Evolutionary conservation across 192 early-diverging fungal genomes (phyloP), one percentile per base, ranked within the genome.

Genomic region (Gryganskiella cystojenkinii): DNA sequence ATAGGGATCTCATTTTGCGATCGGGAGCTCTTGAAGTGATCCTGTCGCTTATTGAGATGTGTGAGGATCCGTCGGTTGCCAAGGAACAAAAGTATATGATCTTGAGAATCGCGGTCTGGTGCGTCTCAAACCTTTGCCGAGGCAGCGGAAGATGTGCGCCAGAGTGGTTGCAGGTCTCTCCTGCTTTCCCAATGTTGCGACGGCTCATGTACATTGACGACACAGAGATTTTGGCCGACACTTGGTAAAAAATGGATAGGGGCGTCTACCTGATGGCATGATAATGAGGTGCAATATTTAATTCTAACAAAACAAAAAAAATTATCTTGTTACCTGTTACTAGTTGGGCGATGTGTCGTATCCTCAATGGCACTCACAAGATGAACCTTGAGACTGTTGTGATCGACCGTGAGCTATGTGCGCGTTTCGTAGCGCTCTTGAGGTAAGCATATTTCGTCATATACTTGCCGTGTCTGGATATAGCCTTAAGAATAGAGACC

Each of bases 21-120:
- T 78, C 74, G 1, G 74, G 74, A 6, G 74, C 74, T 13, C 50
- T 78, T 43, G 74, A 78, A 3, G 67, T 78, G 34, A 78, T 78
- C 15, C 37, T 78, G 24, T 67, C 67, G 20, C 61, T 78, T 10
- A 78, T 78, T 15, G 66, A 78, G 22, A 78, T 78, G 74, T 78
- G 74, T 30, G 74, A 78, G 3, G 67, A 78, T 31, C 74, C 74
- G 0, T 44, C 66, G 3, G 67, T 78, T n/a, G 61, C 66, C 2
- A 78, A 78, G 50, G 74, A 78, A 31, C 74, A 78, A 56, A 78
- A 69, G 42, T 78, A 78, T 13, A 78, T 78, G 74, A 78, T 78
- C 22, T 30, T 78, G 49, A 60, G 67, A 42, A 78, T 78, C 46
- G 74, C 74, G 24, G 74, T 78, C 3, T 78, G 74, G 74, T 78